Base-by-base conservation (phyloP, 2,329 filamentous ascomycete genomes). In the Amauroascus verrucosus region DNA sequence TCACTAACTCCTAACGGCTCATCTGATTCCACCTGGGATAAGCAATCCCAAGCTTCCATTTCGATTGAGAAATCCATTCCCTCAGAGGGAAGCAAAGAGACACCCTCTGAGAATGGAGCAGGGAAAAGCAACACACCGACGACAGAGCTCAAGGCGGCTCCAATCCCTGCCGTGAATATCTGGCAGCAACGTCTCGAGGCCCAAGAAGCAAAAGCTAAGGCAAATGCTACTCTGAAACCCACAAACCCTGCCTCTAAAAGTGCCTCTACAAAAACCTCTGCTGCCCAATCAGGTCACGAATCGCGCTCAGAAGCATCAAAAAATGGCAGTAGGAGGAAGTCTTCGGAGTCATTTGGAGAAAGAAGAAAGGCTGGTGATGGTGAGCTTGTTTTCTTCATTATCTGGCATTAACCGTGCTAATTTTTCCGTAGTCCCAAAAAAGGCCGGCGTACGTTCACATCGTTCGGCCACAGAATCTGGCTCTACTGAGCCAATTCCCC, bases 111-210 rank as follows among this genome's bases (percentile, higher is more conserved):
- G 26, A 73, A 78, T 16, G 74, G 77, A 43, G 81, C 83, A 59
- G 80, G 83, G 61, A 80, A 80, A 60, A 77, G 79, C 56, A 72
- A 80, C 56, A 73, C 74, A 13, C 73, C 79, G 61, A 72, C 81
- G 43, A 70, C 74, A 57, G 79, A 84, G 62, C 75, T 95, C 40
- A 84, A 85, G 45, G 88, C 93, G 56, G 91, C 91, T 16, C 85
- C 88, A 28, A 77, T 86, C 41, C 93, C 93, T 0, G 69, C 81
- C 1, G 85, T 96, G 54, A 98, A 98, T 67, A 75, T 90, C 57
- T 98, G 93, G 91, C 79, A 83, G 58, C 82, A 90, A 70, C 81
- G 90, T 53, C 84, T 79, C 61, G 84, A 88, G 63, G 82, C 82
- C 61, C 72, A 77, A 57, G 70, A 76, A n/a, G 71, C 75, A 37